Base-by-base conservation (phyloP, 192 early-diverging fungal genomes). In the Spinellus fusiger region DNA sequence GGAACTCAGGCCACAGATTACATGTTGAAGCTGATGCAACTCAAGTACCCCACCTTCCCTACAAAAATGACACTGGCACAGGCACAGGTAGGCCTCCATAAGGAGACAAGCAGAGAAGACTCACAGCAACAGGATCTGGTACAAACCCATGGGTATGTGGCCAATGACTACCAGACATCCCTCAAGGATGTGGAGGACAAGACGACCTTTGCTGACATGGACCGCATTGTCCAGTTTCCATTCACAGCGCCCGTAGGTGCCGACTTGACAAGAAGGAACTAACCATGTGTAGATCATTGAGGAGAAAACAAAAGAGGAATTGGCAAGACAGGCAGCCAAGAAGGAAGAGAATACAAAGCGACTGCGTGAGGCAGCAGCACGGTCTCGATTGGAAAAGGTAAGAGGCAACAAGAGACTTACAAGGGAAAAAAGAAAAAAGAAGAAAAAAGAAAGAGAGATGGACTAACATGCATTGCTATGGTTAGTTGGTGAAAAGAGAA, bases 21-120 rank as follows among this genome's bases (percentile, higher is more conserved):
- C 53, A 75, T 96, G 87, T 74, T 90, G 31, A 90, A 89, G 65
- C 79, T 94, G 1, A 75, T 95, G 76, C 92, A 95, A 72, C 80
- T 89, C 34, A 96, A 96, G 64, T 96, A 95, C 62, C 87, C 93
- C 0, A 85, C 82, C 1, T 93, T 95, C 50, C 94, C 94, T 0
- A 82, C 84, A 66, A 91, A 88, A 56, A 84, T 95, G 70, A 86
- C 88, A 1, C 63, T 80, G 9, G 74, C 71, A 44, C 89, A 95
- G 65, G 82, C 91, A 20, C 80, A 86, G 70, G 84, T 88, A 71
- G 33, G 29, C 18, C 27, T 16, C 28, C 4, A 13, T 10, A 7
- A 25, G 16, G n/a, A n/a, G n/a, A n/a, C n/a, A n/a, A n/a, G n/a
- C n/a, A 5, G n/a, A 34, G n/a, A n/a, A n/a, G n/a, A n/a, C n/a